Evolutionary conservation across 805 yeast species (phyloP).

Genomic region (Ascoidea asiatica): DNA sequence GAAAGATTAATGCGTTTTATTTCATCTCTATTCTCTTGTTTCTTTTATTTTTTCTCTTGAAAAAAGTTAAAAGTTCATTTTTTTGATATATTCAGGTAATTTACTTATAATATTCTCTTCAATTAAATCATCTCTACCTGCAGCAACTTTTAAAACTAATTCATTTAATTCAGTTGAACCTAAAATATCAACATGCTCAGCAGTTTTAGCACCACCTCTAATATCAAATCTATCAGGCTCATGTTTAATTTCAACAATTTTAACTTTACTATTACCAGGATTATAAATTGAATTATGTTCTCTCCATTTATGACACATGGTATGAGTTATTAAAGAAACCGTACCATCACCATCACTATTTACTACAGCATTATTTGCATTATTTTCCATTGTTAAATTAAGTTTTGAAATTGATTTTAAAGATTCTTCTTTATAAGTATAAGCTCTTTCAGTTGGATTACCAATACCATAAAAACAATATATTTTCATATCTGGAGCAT

Average conservation of each 20-base stretch:
- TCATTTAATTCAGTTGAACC: conserved; percentile 92
- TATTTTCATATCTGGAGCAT: conserved; percentile 85
- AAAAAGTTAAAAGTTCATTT: conserved; percentile 34
- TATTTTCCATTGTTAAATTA: conserved; percentile 60
- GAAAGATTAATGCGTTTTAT: too few species aligned
- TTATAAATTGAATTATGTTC: conserved; percentile 49
- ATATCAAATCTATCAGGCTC: conserved; percentile 91
- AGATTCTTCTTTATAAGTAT: conserved; percentile 63
- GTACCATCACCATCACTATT: conserved; percentile 96
- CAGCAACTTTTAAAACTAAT: conserved; percentile 63
- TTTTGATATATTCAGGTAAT: conserved; percentile 46
- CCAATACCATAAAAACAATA: conserved; percentile 95
- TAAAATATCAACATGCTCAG: conserved; percentile 93
- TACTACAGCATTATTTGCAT: conserved; percentile 48
- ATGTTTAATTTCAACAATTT: conserved; percentile 79
- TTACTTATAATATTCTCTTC: conserved; percentile 44
- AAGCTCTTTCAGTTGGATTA: conserved; percentile 90
- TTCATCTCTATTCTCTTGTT: too few species aligned
- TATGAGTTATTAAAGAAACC: conserved; percentile 71
- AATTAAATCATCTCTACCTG: conserved; percentile 65
- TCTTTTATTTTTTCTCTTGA: background rate
- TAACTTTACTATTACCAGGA: conserved; percentile 65
- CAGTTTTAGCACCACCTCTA: conserved; percentile 94
- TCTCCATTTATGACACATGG: conserved; percentile 89
- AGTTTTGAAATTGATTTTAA: conserved; percentile 38